These are phyloP conservation scores for Lotus japonicus DNA, from an alignment of 306 rosid species.

Conservation along the genomic window DNA sequence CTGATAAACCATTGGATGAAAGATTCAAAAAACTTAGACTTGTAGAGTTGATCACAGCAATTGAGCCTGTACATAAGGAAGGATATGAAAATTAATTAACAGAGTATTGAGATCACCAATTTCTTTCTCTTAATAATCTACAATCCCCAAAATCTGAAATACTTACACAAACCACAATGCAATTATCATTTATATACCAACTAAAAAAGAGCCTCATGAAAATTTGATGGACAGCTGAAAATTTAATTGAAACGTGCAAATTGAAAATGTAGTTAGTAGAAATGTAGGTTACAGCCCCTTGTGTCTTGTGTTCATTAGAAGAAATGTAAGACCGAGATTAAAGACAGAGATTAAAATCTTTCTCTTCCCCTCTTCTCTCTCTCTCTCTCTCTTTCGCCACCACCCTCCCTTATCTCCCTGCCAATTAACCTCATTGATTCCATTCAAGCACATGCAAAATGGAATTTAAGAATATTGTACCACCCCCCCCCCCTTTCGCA, in stretches of 20 bases:
- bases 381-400: not conserved
- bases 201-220: slow-evolving; percentile 7
- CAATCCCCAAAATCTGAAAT: not conserved
- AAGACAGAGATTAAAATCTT: not conserved
- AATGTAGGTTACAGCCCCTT: not conserved
- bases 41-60: slow-evolving; percentile 61
- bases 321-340: not conserved
- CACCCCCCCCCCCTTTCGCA: not conserved
- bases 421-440: not conserved
- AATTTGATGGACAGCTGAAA: not conserved
- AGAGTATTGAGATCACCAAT: not conserved
- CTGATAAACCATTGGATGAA: slow-evolving; percentile 74
- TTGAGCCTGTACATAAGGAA: slow-evolving; percentile 58
- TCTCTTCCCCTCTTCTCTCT: not conserved
- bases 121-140: not conserved
- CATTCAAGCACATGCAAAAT: not conserved
- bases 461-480: not conserved
- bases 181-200: not conserved
- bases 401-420: not conserved
- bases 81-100: slow-evolving; percentile 13
- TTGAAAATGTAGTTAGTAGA: not conserved
- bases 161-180: slow-evolving; percentile 2
- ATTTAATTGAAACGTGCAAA: not conserved
- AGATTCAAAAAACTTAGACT: slow-evolving; percentile 61
- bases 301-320: not conserved